Percentiles rank a stretch among this genome's conserved stretches.
phyloP scores from a whole-genome alignment of 352 stramenopile genomes.

The Pythium sukuiense region DNA sequence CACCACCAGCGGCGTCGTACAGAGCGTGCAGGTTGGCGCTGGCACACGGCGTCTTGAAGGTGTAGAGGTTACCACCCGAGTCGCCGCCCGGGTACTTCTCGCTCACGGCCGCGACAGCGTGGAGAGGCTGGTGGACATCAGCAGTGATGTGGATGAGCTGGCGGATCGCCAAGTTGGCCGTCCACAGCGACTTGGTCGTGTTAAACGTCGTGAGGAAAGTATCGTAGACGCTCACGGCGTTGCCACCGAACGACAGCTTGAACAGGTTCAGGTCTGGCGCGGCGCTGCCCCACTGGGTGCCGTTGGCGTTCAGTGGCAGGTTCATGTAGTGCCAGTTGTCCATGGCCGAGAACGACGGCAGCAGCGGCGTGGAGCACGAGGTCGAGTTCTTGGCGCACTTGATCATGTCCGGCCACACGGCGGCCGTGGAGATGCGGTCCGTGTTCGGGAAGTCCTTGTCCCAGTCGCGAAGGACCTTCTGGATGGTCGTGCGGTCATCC shows the following conservation, averaged over 20 bases:
- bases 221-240: constrained; percentile 42
- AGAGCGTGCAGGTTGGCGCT: constrained; percentile 61
- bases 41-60: constrained; percentile 39
- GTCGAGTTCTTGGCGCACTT: constrained; percentile 24
- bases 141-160: constrained; percentile 71
- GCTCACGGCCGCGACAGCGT: constrained; percentile 45
- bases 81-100: constrained; percentile 44
- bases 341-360: constrained; percentile 47
- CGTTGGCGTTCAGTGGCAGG: constrained; percentile 54
- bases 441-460: constrained; percentile 29
- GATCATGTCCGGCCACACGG: constrained; percentile 32
- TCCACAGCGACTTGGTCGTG: constrained; percentile 59
- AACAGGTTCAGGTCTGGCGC: constrained; percentile 46
- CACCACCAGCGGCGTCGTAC: constrained; percentile 48
- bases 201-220: constrained; percentile 43
- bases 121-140: constrained; percentile 57
- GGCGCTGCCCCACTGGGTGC: constrained; percentile 34
- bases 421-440: constrained; percentile 19
- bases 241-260: constrained; percentile 43
- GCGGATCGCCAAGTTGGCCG: constrained; percentile 50
- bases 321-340: constrained; percentile 70
- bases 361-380: constrained; percentile 6
- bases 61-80: constrained; percentile 53
- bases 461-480: constrained; percentile 24
- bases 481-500: constrained; percentile 19